Conservation (phyloP, 495 filamentous ascomycete genomes). For the Mycothermus thermophilus region DNA sequence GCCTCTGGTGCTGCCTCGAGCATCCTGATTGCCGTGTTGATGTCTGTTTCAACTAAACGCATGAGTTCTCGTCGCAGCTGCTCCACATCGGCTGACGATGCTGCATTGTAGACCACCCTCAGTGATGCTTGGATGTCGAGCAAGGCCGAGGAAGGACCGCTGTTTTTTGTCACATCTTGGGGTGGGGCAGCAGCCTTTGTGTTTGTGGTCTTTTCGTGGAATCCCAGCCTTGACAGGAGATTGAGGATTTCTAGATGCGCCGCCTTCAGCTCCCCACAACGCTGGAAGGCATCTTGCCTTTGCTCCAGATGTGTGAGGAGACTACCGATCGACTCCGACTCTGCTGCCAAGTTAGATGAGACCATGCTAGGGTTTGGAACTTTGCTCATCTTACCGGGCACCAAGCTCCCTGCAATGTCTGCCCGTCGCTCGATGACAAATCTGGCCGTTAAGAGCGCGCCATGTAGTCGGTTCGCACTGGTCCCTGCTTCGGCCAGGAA, state of each 20-base stretch:
- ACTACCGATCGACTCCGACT: background rate
- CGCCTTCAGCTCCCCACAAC: constrained; percentile 24
- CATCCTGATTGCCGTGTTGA: constrained; percentile 19
- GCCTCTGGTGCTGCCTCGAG: constrained; percentile 18
- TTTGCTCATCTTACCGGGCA: too few species aligned
- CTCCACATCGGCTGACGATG: constrained; percentile 3
- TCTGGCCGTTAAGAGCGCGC: constrained; percentile 44
- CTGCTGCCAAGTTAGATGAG: background rate
- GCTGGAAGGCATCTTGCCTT: constrained; percentile 8
- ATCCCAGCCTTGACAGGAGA: constrained; percentile 14
- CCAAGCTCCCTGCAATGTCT: too few species aligned
- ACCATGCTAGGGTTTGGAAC: background rate
- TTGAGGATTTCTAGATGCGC: constrained; percentile 30
- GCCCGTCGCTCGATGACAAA: constrained; percentile 37
- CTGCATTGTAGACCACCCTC: constrained; percentile 10
- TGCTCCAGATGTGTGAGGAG: constrained; percentile 8
- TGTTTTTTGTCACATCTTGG: background rate
- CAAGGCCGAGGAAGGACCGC: constrained; percentile 10
- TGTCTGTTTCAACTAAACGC: constrained; percentile 6
- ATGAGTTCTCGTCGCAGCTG: constrained; percentile 11
- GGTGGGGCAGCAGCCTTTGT: background rate
- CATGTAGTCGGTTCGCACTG: constrained; percentile 41
- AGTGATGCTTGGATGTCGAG: constrained; percentile 11
- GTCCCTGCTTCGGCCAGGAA: constrained; percentile 27
- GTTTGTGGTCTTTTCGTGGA: background rate